These are phyloP conservation scores for Claviceps cyperi DNA, from an alignment of 2,329 filamentous ascomycete species.

Conservation along the genomic window DNA sequence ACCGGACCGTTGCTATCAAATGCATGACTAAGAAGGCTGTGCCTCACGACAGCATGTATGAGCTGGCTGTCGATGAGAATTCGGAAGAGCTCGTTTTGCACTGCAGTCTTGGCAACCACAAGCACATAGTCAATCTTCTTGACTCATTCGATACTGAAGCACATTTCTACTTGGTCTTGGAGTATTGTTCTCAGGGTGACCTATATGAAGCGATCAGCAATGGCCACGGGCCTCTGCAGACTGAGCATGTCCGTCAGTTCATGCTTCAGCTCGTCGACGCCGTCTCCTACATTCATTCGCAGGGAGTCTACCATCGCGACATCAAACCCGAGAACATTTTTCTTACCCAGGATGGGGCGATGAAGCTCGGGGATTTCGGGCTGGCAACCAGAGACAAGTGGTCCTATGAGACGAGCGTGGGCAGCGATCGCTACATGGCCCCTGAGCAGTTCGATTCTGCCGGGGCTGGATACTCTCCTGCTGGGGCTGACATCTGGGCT, in stretches of 20 bases:
- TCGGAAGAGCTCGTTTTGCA: conserved; percentile 74
- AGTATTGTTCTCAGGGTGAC: conserved; percentile 91
- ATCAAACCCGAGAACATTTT: conserved; percentile 99
- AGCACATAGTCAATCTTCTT: conserved; percentile 86
- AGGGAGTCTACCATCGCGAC: conserved; percentile 88
- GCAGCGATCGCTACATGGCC: conserved; percentile 98
- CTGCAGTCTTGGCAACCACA: conserved; percentile 60
- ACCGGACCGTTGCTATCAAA: conserved; percentile 83
- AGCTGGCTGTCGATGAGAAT: conserved; percentile 65
- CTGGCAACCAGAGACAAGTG: conserved; percentile 78
- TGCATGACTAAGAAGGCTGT: conserved; percentile 76
- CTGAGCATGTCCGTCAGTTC: conserved; percentile 90
- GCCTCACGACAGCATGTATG: conserved; percentile 41
- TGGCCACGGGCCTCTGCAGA: conserved; percentile 78
- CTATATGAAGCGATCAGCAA: conserved; percentile 93
- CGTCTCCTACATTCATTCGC: conserved; percentile 78
- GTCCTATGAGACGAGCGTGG: conserved; percentile 86
- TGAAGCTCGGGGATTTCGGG: conserved; percentile 97
- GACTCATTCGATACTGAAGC: conserved; percentile 84
- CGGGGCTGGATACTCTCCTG: conserved; percentile 77
- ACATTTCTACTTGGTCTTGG: conserved; percentile 83
- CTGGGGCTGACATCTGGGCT: conserved; percentile 91
- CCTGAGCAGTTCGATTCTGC: conserved; percentile 93
- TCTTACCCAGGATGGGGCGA: conserved; percentile 65
- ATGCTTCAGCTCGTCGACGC: conserved; percentile 90